Evolutionary conservation across 805 yeast genomes (phyloP).

Genomic region (Pichia ethanolica): DNA sequence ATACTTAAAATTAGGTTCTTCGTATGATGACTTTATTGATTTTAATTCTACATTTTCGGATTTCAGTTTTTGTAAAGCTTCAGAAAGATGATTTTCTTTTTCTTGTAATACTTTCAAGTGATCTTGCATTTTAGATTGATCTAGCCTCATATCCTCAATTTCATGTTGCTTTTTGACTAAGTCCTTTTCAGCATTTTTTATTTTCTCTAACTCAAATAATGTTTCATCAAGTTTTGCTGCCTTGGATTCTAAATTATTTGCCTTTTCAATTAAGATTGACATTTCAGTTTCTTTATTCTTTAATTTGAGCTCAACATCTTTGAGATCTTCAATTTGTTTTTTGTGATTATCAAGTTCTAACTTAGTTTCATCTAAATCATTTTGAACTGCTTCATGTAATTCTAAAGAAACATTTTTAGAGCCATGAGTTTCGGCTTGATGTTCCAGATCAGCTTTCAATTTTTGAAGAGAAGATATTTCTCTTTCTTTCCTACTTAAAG

Average conservation of each 20-base stretch:
- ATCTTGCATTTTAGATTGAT: neutral
- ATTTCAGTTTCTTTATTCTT: conserved; percentile 2
- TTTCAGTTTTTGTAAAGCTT: neutral
- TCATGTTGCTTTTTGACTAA: conserved; percentile 4
- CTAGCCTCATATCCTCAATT: conserved; percentile 1
- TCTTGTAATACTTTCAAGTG: neutral
- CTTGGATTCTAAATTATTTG: neutral
- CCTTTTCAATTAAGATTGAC: neutral
- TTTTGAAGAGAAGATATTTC: conserved; percentile 7
- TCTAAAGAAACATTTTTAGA: conserved; percentile 10
- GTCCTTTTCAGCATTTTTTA: conserved; percentile 6
- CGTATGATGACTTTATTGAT: neutral
- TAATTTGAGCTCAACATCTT: conserved; percentile 1
- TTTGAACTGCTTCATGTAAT: conserved; percentile 11
- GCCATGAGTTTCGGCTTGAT: conserved; percentile 10
- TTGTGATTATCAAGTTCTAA: conserved; percentile 2
- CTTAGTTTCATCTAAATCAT: conserved; percentile 5
- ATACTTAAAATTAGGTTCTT: conserved; percentile 19
- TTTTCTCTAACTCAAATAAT: neutral
- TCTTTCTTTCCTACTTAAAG: conserved; percentile 4
- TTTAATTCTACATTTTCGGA: conserved; percentile 2
- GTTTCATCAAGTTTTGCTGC: conserved; percentile 5
- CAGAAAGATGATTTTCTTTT: conserved; percentile 2
- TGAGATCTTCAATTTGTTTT: conserved; percentile 5
- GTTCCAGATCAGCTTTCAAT: conserved; percentile 11